Conservation (phyloP, 129 eudicot species). For the Oenanthe sinensis region DNA sequence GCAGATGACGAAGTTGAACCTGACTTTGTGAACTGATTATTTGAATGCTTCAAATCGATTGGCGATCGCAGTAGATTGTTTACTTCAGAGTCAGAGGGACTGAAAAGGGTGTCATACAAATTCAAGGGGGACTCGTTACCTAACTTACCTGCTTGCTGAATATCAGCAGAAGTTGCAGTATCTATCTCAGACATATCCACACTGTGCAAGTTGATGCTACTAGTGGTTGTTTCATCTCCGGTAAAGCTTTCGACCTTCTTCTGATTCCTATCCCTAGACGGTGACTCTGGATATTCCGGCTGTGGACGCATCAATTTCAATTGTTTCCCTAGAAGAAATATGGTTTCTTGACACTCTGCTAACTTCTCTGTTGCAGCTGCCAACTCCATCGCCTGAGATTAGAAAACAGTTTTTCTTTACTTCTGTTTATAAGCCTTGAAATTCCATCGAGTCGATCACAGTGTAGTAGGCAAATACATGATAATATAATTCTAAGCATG, state of each 20-base stretch:
- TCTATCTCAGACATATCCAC: conserved; percentile 27
- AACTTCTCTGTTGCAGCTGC: conserved; percentile 86
- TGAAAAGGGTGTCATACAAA: conserved; percentile 28
- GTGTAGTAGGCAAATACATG: not conserved
- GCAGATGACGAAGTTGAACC: conserved; percentile 75
- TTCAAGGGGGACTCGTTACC: conserved; percentile 63
- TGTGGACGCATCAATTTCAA: conserved; percentile 69
- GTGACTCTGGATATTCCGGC: conserved; percentile 42
- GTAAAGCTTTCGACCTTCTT: conserved; percentile 29
- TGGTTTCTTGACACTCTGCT: conserved; percentile 96
- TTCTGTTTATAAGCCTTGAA: not conserved
- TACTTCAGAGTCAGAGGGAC: conserved; percentile 60
- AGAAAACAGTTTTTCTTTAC: not conserved
- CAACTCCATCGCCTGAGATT: conserved; percentile 64
- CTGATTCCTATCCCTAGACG: conserved; percentile 23
- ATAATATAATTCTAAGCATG: not conserved
- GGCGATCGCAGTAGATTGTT: conserved; percentile 57
- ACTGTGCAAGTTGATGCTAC: conserved; percentile 34
- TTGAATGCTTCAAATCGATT: conserved; percentile 30
- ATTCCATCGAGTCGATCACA: not conserved
- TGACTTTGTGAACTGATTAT: conserved; percentile 68
- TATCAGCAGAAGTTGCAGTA: conserved; percentile 16
- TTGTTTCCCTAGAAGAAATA: conserved; percentile 77
- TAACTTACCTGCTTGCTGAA: conserved; percentile 30
- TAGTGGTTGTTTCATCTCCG: conserved; percentile 47